These are phyloP conservation scores for Globisporangium nodosum DNA, from an alignment of 352 stramenopile genomes.

Conservation along the genomic window DNA sequence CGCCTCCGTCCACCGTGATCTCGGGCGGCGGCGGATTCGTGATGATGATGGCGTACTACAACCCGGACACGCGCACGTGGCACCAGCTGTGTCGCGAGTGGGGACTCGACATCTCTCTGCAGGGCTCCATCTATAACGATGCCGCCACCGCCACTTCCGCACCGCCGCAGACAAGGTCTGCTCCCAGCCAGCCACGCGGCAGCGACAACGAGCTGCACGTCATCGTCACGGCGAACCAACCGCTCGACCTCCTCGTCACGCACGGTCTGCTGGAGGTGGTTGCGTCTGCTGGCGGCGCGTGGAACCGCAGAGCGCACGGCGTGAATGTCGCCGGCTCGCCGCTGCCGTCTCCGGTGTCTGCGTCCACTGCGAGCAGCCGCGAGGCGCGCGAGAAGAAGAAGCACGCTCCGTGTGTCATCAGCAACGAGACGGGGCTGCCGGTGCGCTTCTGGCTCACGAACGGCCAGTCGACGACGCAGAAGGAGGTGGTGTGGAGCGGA, in stretches of 20 bases:
- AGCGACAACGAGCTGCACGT: constrained; percentile 64
- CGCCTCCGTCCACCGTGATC: constrained; percentile 39
- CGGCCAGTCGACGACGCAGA: constrained; percentile 27
- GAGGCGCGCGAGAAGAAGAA: constrained; percentile 29
- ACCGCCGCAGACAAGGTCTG: constrained; percentile 1
- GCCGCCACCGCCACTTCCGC: neutral
- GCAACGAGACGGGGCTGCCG: constrained; percentile 69
- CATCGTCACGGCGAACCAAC: constrained; percentile 63
- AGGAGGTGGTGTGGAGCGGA: constrained; percentile 32
- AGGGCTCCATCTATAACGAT: constrained; percentile 31
- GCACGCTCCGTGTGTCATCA: constrained; percentile 67
- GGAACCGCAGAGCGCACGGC: constrained; percentile 34
- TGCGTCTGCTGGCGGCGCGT: constrained; percentile 69
- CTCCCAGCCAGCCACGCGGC: constrained; percentile 1
- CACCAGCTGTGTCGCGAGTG: constrained; percentile 79
- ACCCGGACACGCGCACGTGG: constrained; percentile 75
- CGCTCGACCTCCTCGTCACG: constrained; percentile 70
- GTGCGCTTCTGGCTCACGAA: constrained; percentile 71
- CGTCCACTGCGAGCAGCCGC: constrained; percentile 8
- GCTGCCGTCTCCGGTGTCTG: constrained; percentile 9
- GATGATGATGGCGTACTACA: constrained; percentile 73
- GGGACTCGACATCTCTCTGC: constrained; percentile 60
- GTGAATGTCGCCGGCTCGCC: constrained; percentile 5
- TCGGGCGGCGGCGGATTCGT: constrained; percentile 64
- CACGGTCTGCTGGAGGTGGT: constrained; percentile 73